Conservation (phyloP, 1,139 yeast species). For the Geotrichum carabidarum region DNA sequence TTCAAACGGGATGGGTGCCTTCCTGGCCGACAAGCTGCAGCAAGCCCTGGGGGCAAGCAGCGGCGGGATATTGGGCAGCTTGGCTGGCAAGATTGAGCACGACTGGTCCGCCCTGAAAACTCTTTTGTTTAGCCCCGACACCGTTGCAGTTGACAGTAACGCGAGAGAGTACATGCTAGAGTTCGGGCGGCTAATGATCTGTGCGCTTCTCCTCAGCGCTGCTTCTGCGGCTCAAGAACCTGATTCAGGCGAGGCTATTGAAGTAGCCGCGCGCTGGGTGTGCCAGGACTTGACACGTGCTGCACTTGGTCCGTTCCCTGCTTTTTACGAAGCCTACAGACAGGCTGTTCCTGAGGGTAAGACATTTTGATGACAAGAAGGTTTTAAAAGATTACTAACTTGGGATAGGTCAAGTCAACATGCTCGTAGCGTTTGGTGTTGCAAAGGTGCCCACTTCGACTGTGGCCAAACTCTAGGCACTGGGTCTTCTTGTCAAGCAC, state of each 20-base stretch:
- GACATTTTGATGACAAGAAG: background rate
- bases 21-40: slow-evolving; percentile 17
- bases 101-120: slow-evolving; percentile 10
- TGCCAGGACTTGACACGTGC: slow-evolving; percentile 11
- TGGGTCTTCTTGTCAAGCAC: background rate
- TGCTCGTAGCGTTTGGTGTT: too few relatives aligned
- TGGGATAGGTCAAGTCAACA: too few relatives aligned
- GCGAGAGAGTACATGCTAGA: slow-evolving; percentile 26
- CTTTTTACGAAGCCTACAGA: slow-evolving; percentile 2
- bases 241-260: slow-evolving; percentile 17
- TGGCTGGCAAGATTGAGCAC: background rate
- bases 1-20: slow-evolving; percentile 20
- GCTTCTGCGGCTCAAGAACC: slow-evolving; percentile 14
- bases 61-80: background rate
- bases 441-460: too few relatives aligned
- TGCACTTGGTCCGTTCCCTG: background rate
- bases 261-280: slow-evolving; percentile 23
- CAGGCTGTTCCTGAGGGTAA: slow-evolving; percentile 2
- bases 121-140: slow-evolving; percentile 15
- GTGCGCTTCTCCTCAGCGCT: slow-evolving; percentile 23
- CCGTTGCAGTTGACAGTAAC: slow-evolving; percentile 11
- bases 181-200: slow-evolving; percentile 26
- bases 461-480: too few relatives aligned
- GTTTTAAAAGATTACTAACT: too few relatives aligned
- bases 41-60: background rate